Evolutionary conservation across 2,329 filamentous ascomycete genomes (phyloP).

Genomic region (Neofusicoccum laricinum): DNA sequence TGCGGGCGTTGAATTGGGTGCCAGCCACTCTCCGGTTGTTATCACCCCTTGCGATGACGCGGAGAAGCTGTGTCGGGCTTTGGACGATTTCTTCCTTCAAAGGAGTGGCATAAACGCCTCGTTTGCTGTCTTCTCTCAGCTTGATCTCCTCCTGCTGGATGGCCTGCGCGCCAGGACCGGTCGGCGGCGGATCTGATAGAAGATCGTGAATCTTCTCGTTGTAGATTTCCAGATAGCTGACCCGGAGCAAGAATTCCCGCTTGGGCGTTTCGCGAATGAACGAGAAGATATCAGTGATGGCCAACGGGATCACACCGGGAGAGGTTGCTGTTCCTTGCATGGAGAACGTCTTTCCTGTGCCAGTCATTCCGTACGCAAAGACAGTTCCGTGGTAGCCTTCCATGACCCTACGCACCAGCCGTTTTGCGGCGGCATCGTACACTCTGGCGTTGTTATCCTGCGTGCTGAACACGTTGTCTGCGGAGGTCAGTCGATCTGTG

Average conservation of each 20-base stretch:
- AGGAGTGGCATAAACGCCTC: slow-evolving; percentile 93
- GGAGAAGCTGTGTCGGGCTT: slow-evolving; percentile 88
- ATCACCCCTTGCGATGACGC: slow-evolving; percentile 93
- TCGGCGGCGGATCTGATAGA: slow-evolving; percentile 66
- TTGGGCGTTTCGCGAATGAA: slow-evolving; percentile 97
- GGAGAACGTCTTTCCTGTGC: slow-evolving; percentile 97
- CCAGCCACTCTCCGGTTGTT: slow-evolving; percentile 85
- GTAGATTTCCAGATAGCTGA: slow-evolving; percentile 98
- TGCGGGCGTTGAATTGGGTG: slow-evolving; percentile 94
- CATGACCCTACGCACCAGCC: slow-evolving; percentile 94
- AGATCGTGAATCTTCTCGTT: slow-evolving; percentile 97
- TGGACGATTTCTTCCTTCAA: slow-evolving; percentile 98
- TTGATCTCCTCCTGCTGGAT: slow-evolving; percentile 87
- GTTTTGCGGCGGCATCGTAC: slow-evolving; percentile 91
- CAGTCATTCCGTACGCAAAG: slow-evolving; percentile 98
- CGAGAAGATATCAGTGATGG: slow-evolving; percentile 98
- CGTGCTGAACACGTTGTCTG: slow-evolving; percentile 94
- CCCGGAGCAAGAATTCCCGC: slow-evolving; percentile 87
- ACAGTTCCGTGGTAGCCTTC: slow-evolving; percentile 98
- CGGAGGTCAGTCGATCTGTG: not conserved
- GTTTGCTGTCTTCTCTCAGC: slow-evolving; percentile 90
- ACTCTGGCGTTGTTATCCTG: slow-evolving; percentile 93
- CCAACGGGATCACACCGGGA: slow-evolving; percentile 92
- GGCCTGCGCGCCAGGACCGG: slow-evolving; percentile 45
- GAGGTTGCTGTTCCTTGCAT: slow-evolving; percentile 98